Evolutionary conservation across 345 rosid species (phyloP).

Genomic region (Brassica carinata): DNA sequence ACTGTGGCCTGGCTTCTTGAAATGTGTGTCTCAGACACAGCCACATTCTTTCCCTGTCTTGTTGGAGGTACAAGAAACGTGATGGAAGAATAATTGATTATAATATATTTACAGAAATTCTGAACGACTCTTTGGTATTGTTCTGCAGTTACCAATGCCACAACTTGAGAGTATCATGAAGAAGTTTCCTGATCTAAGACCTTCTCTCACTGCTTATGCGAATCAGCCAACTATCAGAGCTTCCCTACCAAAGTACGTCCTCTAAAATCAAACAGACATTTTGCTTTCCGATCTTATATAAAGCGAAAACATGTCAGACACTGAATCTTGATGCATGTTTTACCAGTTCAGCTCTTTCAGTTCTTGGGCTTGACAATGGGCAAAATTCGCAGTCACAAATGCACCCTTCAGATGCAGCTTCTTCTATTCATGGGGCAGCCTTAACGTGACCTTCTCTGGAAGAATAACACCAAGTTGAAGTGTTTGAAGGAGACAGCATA

Average conservation of each 20-base stretch:
- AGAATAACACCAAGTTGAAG: too few species aligned
- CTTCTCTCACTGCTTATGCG: constrained; percentile 67
- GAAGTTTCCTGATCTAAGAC: constrained; percentile 74
- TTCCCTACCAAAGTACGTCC: constrained; percentile 72
- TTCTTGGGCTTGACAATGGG: constrained; percentile 72
- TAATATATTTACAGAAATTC: background rate
- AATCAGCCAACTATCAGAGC: constrained; percentile 63
- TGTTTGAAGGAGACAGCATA: constrained; percentile 32
- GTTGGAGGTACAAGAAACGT: constrained; percentile 71
- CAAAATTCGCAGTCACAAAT: constrained; percentile 48
- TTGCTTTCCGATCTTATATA: background rate
- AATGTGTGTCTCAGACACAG: constrained; percentile 84
- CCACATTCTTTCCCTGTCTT: constrained; percentile 90
- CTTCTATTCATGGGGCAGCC: constrained; percentile 62
- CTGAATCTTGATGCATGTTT: constrained; percentile 24
- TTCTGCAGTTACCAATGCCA: constrained; percentile 76
- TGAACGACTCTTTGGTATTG: constrained; percentile 29
- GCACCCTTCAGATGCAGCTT: constrained; percentile 59
- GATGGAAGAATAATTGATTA: too few species aligned
- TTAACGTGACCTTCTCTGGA: constrained; percentile 43
- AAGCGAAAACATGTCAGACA: background rate
- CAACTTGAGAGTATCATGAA: constrained; percentile 79
- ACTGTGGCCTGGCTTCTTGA: constrained; percentile 95
- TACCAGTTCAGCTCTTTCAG: constrained; percentile 68
- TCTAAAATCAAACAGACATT: constrained; percentile 8